Evolutionary conservation across 106 monocot genomes (phyloP), one percentile per base, ranked within the genome.

Genomic region (Vanilla planifolia): DNA sequence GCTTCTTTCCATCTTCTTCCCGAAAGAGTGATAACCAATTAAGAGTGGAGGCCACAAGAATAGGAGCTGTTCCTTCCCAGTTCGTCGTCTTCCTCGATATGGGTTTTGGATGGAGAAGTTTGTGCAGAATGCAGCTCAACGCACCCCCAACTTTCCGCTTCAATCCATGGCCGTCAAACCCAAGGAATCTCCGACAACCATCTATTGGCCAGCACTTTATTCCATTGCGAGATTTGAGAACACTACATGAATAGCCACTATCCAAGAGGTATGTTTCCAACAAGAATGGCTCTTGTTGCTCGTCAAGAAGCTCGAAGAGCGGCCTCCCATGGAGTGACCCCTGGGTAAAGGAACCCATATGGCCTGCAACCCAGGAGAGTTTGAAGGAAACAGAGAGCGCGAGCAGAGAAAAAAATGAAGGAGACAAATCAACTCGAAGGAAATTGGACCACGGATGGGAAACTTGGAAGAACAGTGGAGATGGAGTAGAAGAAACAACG

Each of bases 261-360:
- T 23, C 48, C 4, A 48, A 24, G 23, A 48, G 22, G 5, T 48
- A 51, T 11, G n/a, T 15, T 11, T 2, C 0, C 0, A 20, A 2
- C 16, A n/a, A 40, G 39, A 48, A 48, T 48, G 48, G 48, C 23
- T 48, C 48, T n/a, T 48, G 48, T 10, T 48, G 48, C 10, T 48
- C 8, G 23, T 48, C 48, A 25, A 48, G 48, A 48, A 48, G 48
- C 24, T 48, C 48, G 24, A 48, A 48, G 48, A 48, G 48, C 2
- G 24, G 48, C 48, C 21, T 25, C 9, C 48, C 48, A 48, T 24
- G 48, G 10, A 25, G n/a, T 8, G 25, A 48, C 9, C 24, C 7
- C 8, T 16, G 2, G 21, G 24, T 24, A 24, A 23, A 25, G n/a
- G 23, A 48, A 24, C 8, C 24, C 48, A 48, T 48, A n/a, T n/a